Evolutionary conservation across 2,329 filamentous ascomycete genomes (phyloP), one percentile per base, ranked within the genome.

Genomic region (Curvularia verruculosa): DNA sequence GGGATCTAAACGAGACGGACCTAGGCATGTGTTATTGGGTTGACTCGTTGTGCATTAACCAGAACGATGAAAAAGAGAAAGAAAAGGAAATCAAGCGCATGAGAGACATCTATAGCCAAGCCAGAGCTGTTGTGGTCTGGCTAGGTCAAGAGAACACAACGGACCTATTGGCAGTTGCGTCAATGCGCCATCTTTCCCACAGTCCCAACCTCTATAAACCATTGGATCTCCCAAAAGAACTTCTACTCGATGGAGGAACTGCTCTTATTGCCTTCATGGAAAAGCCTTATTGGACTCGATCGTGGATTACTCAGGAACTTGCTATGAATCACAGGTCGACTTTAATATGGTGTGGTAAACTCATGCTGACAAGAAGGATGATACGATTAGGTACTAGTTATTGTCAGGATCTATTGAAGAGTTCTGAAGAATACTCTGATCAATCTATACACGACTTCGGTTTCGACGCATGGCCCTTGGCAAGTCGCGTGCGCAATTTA

Each of bases 21-120:
- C 15, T 29, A n/a, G 43, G 43, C 9, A 45, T 45, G 43, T 31
- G n/a, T 45, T 45, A 45, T 10, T 45, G 43, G n/a, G 43, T 45
- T 9, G 43, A 31, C 18, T 45, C 1, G 3, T 19, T 31, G 18
- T 45, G 43, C n/a, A 45, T 45, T 3, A 28, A 45, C 3, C 43
- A 45, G 9, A 3, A 29, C 7, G 10, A 45, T 19, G 3, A 5
- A n/a, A 6, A 21, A 12, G 26, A 45, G 3, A n/a, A 28, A 5
- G 18, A 31, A 4, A 28, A 21, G 13, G 26, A 45, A 12, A n/a
- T 45, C n/a, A 45, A 19, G 28, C 26, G 24, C 5, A 45, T 45
- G 43, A 45, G 18, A 1, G 24, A 29, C 9, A 45, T 45, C 8
- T 31, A 31, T 7, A 19, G 26, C 26, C 26, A 24, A 21, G 43